Evolutionary conservation across 2,329 filamentous ascomycete species (phyloP).

Genomic region (Parastagonospora nodorum): DNA sequence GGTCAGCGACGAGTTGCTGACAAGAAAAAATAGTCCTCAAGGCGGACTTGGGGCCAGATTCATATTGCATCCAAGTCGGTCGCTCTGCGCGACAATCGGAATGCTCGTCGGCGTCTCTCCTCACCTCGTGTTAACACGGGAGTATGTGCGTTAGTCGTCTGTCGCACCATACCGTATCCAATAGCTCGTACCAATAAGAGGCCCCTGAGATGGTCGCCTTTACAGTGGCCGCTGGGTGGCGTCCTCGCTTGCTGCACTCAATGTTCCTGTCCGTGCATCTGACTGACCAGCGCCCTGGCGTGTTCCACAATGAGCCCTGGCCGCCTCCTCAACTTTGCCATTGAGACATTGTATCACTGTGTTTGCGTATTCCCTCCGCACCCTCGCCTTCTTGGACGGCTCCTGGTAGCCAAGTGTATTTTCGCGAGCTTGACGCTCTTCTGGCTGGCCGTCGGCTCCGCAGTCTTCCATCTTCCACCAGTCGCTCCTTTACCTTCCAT

Average conservation of each 20-base stretch:
- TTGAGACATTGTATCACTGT: conserved; percentile 27
- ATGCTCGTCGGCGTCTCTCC: conserved; percentile 5
- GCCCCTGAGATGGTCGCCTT: conserved; percentile 29
- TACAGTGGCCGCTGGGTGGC: conserved; percentile 11
- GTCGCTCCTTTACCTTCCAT: conserved; percentile 21
- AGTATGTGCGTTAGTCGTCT: conserved; percentile 34
- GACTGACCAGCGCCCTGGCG: conserved; percentile 23
- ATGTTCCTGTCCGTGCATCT: conserved; percentile 26
- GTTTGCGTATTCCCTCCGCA: conserved; percentile 16
- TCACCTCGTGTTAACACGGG: conserved; percentile 31
- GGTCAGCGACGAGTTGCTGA: conserved; percentile 11
- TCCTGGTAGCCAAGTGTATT: conserved; percentile 20
- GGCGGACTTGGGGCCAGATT: background rate
- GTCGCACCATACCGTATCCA: conserved; percentile 37
- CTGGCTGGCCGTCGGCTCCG: conserved; percentile 10
- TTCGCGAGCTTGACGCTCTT: conserved; percentile 38
- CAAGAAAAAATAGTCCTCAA: conserved; percentile 7
- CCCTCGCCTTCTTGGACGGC: conserved; percentile 21
- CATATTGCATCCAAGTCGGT: background rate
- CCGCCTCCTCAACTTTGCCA: conserved; percentile 27
- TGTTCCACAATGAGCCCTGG: conserved; percentile 32
- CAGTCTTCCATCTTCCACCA: conserved; percentile 14
- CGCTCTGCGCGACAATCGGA: conserved; percentile 4
- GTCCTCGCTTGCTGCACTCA: conserved; percentile 30
- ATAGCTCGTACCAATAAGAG: conserved; percentile 16